A percentile compares a stretch with the other conserved stretches of the same genome.
These are phyloP conservation scores for Xenosphaeropsis pyriputrescens DNA, from an alignment of 2,329 filamentous ascomycete species.

Conservation along the genomic window DNA sequence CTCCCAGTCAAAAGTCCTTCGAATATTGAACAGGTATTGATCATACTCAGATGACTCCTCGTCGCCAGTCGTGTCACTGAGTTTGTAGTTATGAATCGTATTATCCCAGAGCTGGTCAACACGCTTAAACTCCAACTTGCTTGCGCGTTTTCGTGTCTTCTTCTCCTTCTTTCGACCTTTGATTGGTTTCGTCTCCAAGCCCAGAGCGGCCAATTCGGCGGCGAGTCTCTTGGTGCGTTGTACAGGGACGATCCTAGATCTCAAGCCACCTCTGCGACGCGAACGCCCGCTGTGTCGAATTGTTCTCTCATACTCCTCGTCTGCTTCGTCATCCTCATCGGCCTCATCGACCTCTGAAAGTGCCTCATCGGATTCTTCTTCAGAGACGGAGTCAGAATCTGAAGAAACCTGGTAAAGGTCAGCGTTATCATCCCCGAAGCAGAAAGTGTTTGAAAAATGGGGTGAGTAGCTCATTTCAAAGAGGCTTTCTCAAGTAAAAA, in stretches of 20 bases:
- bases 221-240: conserved; percentile 7
- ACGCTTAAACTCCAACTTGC: conserved; percentile 51
- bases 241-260: neutral
- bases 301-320: conserved; percentile 1
- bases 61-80: conserved; percentile 50
- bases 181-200: conserved; percentile 11
- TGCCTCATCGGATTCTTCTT: conserved; percentile 16
- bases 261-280: conserved; percentile 1
- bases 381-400: conserved; percentile 12
- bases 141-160: conserved; percentile 23
- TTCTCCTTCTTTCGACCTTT: conserved; percentile 25
- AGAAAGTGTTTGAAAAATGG: conserved; percentile 3
- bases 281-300: conserved; percentile 9
- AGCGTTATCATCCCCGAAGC: neutral
- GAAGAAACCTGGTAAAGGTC: neutral
- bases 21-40: conserved; percentile 70
- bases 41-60: conserved; percentile 55
- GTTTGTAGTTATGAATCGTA: conserved; percentile 48
- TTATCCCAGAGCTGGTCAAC: conserved; percentile 49
- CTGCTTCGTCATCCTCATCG: conserved; percentile 12
- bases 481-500: too few species aligned
- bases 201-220: conserved; percentile 6
- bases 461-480: too few species aligned
- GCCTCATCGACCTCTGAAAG: conserved; percentile 18
- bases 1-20: conserved; percentile 71